Evolutionary conservation across 2,329 filamentous ascomycete genomes (phyloP).

Genomic region (Cordyceps farinosa): DNA sequence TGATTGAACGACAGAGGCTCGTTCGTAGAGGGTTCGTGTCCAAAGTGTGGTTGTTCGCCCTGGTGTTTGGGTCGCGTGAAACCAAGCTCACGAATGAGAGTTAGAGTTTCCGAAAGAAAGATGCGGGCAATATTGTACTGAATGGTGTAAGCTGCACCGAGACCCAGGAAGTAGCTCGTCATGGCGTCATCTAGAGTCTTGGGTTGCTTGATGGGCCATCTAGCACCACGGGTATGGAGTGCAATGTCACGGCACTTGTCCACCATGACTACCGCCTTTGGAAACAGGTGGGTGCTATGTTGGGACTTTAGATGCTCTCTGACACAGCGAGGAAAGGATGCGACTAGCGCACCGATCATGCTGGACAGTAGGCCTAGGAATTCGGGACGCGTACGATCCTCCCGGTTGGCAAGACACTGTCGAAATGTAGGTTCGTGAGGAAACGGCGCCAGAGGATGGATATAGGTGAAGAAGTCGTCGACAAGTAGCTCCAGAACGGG

Average conservation of each 20-base stretch:
- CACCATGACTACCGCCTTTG: constrained; percentile 65
- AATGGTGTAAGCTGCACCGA: constrained; percentile 65
- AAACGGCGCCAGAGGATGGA: constrained; percentile 73
- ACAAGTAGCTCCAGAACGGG: constrained; percentile 65
- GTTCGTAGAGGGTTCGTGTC: constrained; percentile 36
- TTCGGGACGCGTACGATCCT: constrained; percentile 61
- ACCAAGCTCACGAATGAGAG: constrained; percentile 64
- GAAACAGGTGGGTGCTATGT: constrained; percentile 61
- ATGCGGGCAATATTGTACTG: constrained; percentile 64
- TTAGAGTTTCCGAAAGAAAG: constrained; percentile 70
- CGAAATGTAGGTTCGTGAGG: constrained; percentile 77
- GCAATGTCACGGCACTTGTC: constrained; percentile 69
- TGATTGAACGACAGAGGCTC: constrained; percentile 57
- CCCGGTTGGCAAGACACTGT: constrained; percentile 61
- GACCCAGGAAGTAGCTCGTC: constrained; percentile 71
- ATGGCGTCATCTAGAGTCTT: constrained; percentile 55
- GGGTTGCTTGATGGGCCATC: constrained; percentile 44
- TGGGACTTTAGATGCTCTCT: constrained; percentile 65
- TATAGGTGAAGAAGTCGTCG: constrained; percentile 80
- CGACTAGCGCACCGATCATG: constrained; percentile 71
- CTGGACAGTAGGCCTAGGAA: constrained; percentile 70
- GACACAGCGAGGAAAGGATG: constrained; percentile 71
- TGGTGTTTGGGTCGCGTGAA: constrained; percentile 54
- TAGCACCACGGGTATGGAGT: constrained; percentile 60
- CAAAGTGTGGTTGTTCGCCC: constrained; percentile 38